Base-by-base conservation (phyloP, 1,284 basidiomycete genomes). In the Boletus semigastroideus region DNA sequence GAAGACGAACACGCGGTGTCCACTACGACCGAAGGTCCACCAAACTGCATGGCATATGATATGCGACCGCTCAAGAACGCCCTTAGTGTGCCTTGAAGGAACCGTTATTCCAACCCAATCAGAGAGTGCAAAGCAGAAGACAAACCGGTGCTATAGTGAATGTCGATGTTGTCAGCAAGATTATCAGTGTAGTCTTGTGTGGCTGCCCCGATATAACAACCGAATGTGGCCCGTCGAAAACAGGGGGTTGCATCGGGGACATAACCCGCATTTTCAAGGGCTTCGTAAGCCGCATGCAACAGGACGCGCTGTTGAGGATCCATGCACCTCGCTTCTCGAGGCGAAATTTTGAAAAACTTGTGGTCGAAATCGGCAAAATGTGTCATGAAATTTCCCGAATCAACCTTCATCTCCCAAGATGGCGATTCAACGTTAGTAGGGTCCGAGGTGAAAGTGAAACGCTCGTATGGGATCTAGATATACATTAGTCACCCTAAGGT, bases 1-100 rank as follows among this genome's bases (percentile, higher is more conserved):
- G 85, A 86, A 8, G 84, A 84, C 7, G 86, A 88, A 62, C 87
- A 89, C 2, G 86, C 84, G 0, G 87, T 89, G 56, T 90, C 84
- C 37, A 87, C 65, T 0, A 86, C 83, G 14, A 86, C 67, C 0
- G 86, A 87, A 5, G 87, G 86, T 0, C 87, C 87, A 36, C 83
- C 74, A 46, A 87, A 73, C 54, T 80, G 74, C 73, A 87, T 80
- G 3, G 78, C 81, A 58, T 86, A 84, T 0, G 87, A 85, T 48
- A 89, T 74, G 30, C 84, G 81, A 22, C 87, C 87, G 51, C 83
- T 84, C 31, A 88, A 68, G 62, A 89, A 90, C 5, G 86, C 78
- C 37, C 73, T 77, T 34, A 89, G 61, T 0, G 83, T 89, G 10
- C 87, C 87, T 88, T 56, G 39, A 33, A 25, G 51, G 17, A 30